A percentile compares a stretch with the other conserved stretches of the same genome.
Conservation (phyloP, 176 grass and related monocot species). For the Triticum dicoccoides region DNA sequence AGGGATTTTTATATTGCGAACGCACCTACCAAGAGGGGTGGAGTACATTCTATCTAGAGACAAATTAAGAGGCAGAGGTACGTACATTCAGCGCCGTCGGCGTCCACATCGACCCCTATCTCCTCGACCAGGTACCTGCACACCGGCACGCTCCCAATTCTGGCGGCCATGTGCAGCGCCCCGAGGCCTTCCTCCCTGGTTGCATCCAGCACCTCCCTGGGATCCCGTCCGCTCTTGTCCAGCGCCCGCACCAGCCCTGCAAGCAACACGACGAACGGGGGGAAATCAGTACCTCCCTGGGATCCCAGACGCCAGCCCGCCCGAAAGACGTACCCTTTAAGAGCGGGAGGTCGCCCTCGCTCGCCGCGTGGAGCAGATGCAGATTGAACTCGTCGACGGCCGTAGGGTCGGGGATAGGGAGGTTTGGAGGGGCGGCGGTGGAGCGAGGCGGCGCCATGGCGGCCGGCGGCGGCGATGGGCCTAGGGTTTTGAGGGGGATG, state of each 20-base stretch:
- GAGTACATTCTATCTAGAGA: too few species aligned
- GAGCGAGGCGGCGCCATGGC: too few species aligned
- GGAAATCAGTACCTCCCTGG: background rate
- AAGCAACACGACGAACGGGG: background rate
- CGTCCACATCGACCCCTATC: background rate
- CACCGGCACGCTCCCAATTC: background rate
- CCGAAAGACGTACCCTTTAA: background rate
- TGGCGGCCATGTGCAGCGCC: background rate
- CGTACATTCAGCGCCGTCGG: background rate
- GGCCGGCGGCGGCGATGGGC: too few species aligned
- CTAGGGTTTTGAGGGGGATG: too few species aligned
- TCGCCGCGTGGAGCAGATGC: slow-evolving; percentile 18
- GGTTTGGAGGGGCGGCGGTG: too few species aligned
- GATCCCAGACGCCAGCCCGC: background rate
- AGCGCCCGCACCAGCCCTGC: background rate
- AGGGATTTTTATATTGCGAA: background rate
- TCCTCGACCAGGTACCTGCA: background rate
- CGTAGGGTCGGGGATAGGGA: too few species aligned
- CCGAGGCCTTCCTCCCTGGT: background rate
- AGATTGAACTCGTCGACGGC: background rate
- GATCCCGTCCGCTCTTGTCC: background rate
- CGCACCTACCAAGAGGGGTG: too few species aligned
- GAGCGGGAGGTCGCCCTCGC: slow-evolving; percentile 6
- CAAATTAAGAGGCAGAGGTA: background rate
- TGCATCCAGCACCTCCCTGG: background rate